Conservation (phyloP, 1,284 basidiomycete genomes). For the Papiliotrema nemorosa region DNA sequence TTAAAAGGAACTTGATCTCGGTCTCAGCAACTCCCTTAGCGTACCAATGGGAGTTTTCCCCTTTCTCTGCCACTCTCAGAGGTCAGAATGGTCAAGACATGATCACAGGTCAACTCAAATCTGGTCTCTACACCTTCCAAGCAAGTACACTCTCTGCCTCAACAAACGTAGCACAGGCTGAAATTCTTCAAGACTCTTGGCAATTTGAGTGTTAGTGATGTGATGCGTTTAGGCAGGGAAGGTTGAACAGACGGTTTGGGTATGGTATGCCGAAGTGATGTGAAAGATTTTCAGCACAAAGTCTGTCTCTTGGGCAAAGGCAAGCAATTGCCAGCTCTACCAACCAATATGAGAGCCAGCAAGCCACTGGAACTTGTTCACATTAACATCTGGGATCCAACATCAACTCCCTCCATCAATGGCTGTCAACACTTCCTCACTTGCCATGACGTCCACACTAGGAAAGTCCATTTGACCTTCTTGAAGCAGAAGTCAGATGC, state of each 20-base stretch:
- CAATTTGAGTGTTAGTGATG: neutral
- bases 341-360: neutral
- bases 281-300: neutral
- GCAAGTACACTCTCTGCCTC: neutral
- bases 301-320: neutral
- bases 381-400: conserved; percentile 8
- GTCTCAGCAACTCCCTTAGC: too few species aligned
- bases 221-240: neutral
- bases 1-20: too few species aligned
- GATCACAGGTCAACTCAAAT: too few species aligned
- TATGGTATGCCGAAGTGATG: neutral
- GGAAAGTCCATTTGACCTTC: neutral
- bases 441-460: neutral
- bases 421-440: neutral
- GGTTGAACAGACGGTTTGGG: neutral
- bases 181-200: neutral
- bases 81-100: too few species aligned
- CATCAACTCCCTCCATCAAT: neutral
- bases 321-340: too few species aligned
- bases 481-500: neutral
- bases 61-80: too few species aligned
- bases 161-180: neutral
- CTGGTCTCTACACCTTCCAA: too few species aligned
- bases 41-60: too few species aligned
- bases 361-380: neutral